Evolutionary conservation across 768 basidiomycete species (phyloP), one percentile per base, ranked within the genome.

Genomic region (Kwoniella dendrophila): DNA sequence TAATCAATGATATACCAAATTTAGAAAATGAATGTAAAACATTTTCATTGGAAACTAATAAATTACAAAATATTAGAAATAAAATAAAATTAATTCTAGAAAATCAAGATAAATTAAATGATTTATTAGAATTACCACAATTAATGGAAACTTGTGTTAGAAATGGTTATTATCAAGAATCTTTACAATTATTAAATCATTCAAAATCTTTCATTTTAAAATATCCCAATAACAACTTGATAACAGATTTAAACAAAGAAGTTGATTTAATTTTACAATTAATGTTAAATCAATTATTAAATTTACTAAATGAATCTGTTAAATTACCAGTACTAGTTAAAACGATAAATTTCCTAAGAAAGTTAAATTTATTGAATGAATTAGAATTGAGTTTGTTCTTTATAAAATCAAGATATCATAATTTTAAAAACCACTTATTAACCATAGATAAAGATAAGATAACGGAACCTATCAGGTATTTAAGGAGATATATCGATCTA

Each of bases 111-210:
- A 93, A 93, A 78, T 84, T 98, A 62, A 84, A 89, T 66, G 93
- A 97, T 77, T 80, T 98, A 34, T 85, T 98, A 59, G 93, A 96
- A 69, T 85, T 94, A 49, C 92, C 95, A 8, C 82, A 89, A 52
- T 84, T 99, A 30, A 88, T 96, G 73, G 91, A 95, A 75, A 90
- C 92, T 0, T 97, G 92, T 74, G 89, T 96, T 14, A 85, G 92
- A 38, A 92, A 92, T 71, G 92, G 92, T 6, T 89, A 90, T 79
- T 97, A 93, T 81, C 84, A 87, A 55, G 96, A 98, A 75, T 94
- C 93, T 0, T 84, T 98, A 59, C 88, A 92, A 27, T 84, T 98
- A 38, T 84, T 89, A 4, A 81, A 84, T 26, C 92, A 95, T 77
- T 87, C 88, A 0, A 80, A 82, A 41, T 75, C 83, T 16, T 80